Evolutionary conservation across 1,139 yeast species (phyloP).

Genomic region (Candida freyschussii): DNA sequence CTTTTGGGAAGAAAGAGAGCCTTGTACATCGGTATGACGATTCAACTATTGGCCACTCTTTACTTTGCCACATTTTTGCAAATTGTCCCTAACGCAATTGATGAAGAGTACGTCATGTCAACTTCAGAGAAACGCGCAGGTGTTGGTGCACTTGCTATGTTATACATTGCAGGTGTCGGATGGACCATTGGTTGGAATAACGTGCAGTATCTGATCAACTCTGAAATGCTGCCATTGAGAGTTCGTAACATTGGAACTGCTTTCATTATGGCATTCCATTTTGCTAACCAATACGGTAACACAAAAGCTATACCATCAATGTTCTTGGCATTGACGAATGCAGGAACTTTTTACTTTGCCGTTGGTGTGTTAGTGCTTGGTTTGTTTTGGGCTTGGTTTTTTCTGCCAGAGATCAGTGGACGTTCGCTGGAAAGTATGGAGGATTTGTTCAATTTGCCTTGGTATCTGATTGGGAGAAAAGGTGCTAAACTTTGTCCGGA

Average conservation of each 20-base stretch:
- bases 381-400: slow-evolving; percentile 45
- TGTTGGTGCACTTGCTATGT: slow-evolving; percentile 47
- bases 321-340: slow-evolving; percentile 43
- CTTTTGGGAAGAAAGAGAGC: slow-evolving; percentile 43
- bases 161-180: slow-evolving; percentile 51
- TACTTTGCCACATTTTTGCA: slow-evolving; percentile 44
- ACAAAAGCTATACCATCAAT: slow-evolving; percentile 53
- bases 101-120: slow-evolving; percentile 29
- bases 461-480: slow-evolving; percentile 52
- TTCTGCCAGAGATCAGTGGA: slow-evolving; percentile 48
- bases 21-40: slow-evolving; percentile 35
- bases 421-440: slow-evolving; percentile 58
- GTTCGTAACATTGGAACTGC: slow-evolving; percentile 52
- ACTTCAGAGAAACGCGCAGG: slow-evolving; percentile 37
- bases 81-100: slow-evolving; percentile 43
- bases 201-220: slow-evolving; percentile 52
- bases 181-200: slow-evolving; percentile 64
- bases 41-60: slow-evolving; percentile 31
- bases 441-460: slow-evolving; percentile 52
- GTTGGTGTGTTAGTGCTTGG: slow-evolving; percentile 40
- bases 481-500: slow-evolving; percentile 51
- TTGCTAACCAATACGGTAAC: slow-evolving; percentile 56
- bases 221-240: slow-evolving; percentile 55
- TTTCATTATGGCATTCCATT: slow-evolving; percentile 53
- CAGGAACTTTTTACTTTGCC: slow-evolving; percentile 54